Base-by-base conservation (phyloP, 495 filamentous ascomycete species). In the Alectoria sarmentosa region DNA sequence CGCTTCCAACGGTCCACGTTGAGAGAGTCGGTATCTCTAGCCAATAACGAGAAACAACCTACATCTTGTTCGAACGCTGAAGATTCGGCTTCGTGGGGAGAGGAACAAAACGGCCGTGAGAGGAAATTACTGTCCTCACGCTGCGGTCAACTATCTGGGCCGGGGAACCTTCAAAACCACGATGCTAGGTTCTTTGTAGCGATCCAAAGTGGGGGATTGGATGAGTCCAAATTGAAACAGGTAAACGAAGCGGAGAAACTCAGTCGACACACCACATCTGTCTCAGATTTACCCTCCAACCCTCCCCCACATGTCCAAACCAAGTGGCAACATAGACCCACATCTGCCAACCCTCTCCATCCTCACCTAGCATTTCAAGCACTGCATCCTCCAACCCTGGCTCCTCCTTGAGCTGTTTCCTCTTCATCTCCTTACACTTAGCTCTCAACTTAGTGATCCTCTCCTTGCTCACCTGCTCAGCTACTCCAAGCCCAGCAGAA, bases 241-340 rank as follows among this genome's bases (percentile, higher is more conserved):
- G 8, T 26, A 3, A 11, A 13, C 10, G 2, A 49, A 13, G 8
- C 4, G 3, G 46, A 26, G 23, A 26, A 26, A 26, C 2, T 49
- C 46, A 61, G 17, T 61, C 60, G 1, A 52, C 42, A 36, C 60
- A 61, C 39, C 60, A 61, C 60, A 61, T 49, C 60, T n/a, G 30
- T 15, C 42, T 42, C 21, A 9, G 17, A 11, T 21, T n/a, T 9
- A 52, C 42, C 42, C 42, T 49, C 19, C 36, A 30, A 15, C 41
- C 60, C 28, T 49, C 41, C 13, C 39, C 30, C 42, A 46, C 42
- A 8, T n/a, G 10, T 46, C 21, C 42, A n/a, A 46, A 41, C 39
- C 39, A 41, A 41, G 7, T 44, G 14, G 59, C 59, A 14, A 61
- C 41, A 30, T 48, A 13, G n/a, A 36, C 59, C 59, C 59, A 61